Percentiles rank a stretch among this genome's conserved stretches.
phyloP scores from a whole-genome alignment of 768 basidiomycete genomes.

The Boletellus emodensis region DNA sequence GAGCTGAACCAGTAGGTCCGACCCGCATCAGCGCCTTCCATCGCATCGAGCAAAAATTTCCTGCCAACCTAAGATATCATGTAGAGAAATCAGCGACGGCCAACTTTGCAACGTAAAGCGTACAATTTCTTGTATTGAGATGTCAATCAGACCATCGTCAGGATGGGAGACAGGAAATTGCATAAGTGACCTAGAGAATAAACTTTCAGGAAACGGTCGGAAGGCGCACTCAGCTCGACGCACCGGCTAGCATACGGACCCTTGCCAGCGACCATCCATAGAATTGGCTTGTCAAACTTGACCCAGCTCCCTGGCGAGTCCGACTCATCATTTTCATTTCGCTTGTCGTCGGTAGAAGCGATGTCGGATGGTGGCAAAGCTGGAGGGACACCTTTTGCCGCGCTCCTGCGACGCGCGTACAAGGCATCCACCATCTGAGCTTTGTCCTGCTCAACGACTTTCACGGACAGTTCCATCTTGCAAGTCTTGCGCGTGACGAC shows the following conservation, averaged over 20 bases:
- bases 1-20: conserved; percentile 56
- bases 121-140: conserved; percentile 63
- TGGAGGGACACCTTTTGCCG: conserved; percentile 11
- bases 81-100: background rate
- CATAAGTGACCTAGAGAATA: conserved; percentile 57
- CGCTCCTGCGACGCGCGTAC: conserved; percentile 34
- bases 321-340: conserved; percentile 14
- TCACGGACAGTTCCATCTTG: conserved; percentile 66
- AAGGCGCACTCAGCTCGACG: conserved; percentile 4
- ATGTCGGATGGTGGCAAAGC: conserved; percentile 11
- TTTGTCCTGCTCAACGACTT: conserved; percentile 69
- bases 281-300: conserved; percentile 59
- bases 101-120: conserved; percentile 12
- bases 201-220: background rate
- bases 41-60: conserved; percentile 44
- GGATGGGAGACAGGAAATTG: conserved; percentile 80
- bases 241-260: conserved; percentile 72
- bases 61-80: conserved; percentile 32
- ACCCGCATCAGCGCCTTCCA: conserved; percentile 63
- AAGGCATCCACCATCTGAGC: conserved; percentile 57
- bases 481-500: conserved; percentile 62
- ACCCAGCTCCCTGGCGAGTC: conserved; percentile 61
- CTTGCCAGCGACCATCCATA: conserved; percentile 74
- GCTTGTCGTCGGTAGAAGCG: conserved; percentile 9
- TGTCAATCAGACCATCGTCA: conserved; percentile 74